phyloP scores from a whole-genome alignment of 2,329 filamentous ascomycete species.

The Aspergillus carbonarius region DNA sequence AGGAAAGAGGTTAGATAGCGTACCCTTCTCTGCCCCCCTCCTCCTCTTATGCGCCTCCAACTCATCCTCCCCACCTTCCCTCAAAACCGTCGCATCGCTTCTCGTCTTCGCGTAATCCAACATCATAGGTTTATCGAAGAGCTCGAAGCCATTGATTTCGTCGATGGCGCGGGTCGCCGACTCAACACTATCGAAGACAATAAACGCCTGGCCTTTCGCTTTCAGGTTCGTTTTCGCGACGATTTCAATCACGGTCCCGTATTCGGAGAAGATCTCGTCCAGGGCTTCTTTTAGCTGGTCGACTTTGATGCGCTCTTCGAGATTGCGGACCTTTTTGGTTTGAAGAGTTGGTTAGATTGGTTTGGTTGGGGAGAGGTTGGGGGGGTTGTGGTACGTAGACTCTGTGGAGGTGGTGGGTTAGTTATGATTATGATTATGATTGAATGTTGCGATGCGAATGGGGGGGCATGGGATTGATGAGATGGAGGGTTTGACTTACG shows the following conservation, averaged over 20 bases:
- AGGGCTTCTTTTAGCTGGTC: constrained; percentile 73
- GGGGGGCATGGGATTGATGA: background rate
- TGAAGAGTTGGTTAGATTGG: constrained; percentile 11
- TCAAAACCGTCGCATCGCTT: constrained; percentile 83
- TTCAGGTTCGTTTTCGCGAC: constrained; percentile 87
- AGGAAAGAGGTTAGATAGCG: constrained; percentile 12
- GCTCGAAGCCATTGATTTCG: constrained; percentile 85
- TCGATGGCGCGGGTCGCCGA: constrained; percentile 80
- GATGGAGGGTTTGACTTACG: constrained; percentile 30
- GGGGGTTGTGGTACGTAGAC: constrained; percentile 39
- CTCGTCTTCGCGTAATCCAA: constrained; percentile 76
- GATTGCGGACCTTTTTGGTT: constrained; percentile 63
- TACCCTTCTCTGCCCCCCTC: constrained; percentile 86
- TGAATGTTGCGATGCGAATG: background rate
- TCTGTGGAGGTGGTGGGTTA: constrained; percentile 27
- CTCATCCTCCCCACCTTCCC: constrained; percentile 71
- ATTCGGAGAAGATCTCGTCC: constrained; percentile 78
- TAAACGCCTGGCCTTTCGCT: constrained; percentile 91
- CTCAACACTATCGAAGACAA: constrained; percentile 82
- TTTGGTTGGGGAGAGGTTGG: constrained; percentile 10
- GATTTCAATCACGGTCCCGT: constrained; percentile 80
- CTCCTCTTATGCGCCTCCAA: constrained; percentile 83
- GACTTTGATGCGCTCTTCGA: constrained; percentile 88
- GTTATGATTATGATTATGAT: background rate
- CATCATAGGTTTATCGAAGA: constrained; percentile 89